Conservation (phyloP, 2,329 filamentous ascomycete genomes). For the Ceratocystis ficicola region DNA sequence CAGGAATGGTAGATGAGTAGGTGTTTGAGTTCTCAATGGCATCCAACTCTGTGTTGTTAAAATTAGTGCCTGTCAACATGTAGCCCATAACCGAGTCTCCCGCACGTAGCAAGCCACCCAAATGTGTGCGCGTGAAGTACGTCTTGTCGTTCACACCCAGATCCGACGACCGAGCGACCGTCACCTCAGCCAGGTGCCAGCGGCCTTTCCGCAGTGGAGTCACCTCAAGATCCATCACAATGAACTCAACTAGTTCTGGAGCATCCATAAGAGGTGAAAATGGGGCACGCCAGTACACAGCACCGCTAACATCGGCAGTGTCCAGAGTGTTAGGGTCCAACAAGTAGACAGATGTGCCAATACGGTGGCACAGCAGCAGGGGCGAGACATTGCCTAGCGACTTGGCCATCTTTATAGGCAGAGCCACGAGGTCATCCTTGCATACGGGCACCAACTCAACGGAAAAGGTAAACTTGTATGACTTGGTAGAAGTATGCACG, state of each 20-base stretch:
- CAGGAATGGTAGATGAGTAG: slow-evolving; percentile 69
- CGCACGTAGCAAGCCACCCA: slow-evolving; percentile 71
- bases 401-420: slow-evolving; percentile 82
- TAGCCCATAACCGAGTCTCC: slow-evolving; percentile 96
- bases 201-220: slow-evolving; percentile 64
- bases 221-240: slow-evolving; percentile 87
- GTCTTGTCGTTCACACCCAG: slow-evolving; percentile 75
- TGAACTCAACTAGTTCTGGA: slow-evolving; percentile 76
- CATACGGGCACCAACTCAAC: slow-evolving; percentile 86
- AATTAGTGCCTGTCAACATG: slow-evolving; percentile 75
- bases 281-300: slow-evolving; percentile 81
- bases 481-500: slow-evolving; percentile 76
- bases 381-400: slow-evolving; percentile 79
- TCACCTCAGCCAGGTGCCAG: slow-evolving; percentile 75
- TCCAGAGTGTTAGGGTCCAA: slow-evolving; percentile 86
- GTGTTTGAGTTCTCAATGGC: slow-evolving; percentile 65
- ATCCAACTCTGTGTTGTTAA: slow-evolving; percentile 80
- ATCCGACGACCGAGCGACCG: slow-evolving; percentile 75
- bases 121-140: slow-evolving; percentile 82
- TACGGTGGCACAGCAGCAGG: slow-evolving; percentile 70
- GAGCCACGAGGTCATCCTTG: slow-evolving; percentile 90
- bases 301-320: slow-evolving; percentile 69
- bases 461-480: slow-evolving; percentile 90
- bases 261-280: slow-evolving; percentile 77
- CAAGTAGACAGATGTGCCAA: slow-evolving; percentile 82